These are phyloP conservation scores for Fraxinus latifolia DNA, from an alignment of 305 asterid species.

Conservation along the genomic window DNA sequence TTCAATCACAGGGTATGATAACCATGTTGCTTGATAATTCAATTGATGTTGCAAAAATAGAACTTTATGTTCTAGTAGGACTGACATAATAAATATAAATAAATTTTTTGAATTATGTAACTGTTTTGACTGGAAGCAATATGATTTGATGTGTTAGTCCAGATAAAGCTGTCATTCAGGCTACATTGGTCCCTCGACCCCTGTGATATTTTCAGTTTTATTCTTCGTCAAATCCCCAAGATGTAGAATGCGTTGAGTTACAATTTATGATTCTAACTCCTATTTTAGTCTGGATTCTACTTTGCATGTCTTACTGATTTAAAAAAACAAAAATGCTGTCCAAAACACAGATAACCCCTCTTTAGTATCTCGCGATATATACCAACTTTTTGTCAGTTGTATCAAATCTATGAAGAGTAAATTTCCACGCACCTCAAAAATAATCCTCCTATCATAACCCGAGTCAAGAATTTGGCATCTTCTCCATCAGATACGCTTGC, in stretches of 20 bases:
- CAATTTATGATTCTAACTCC: neutral
- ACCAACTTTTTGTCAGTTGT: constrained; percentile 5
- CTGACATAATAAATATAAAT: constrained; percentile 15
- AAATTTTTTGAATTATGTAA: neutral
- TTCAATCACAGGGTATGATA: constrained; percentile 10
- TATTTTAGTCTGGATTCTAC: constrained; percentile 8
- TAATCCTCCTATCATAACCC: constrained; percentile 78
- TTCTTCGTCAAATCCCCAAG: constrained; percentile 5
- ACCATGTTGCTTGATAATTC: constrained; percentile 2
- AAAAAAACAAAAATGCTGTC: neutral
- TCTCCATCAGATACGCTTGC: constrained; percentile 90
- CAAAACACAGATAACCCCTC: constrained; percentile 15
- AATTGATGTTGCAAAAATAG: constrained; percentile 11
- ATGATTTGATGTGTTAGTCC: neutral
- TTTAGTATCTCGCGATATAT: constrained; percentile 17
- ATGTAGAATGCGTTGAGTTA: neutral
- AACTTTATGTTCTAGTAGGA: constrained; percentile 13
- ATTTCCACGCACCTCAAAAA: constrained; percentile 69
- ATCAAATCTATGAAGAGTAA: constrained; percentile 13
- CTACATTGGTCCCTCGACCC: constrained; percentile 3
- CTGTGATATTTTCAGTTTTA: neutral
- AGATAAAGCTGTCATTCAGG: constrained; percentile 1
- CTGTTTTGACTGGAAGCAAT: constrained; percentile 1
- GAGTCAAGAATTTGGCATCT: constrained; percentile 64
- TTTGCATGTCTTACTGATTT: constrained; percentile 7